phyloP scores from a whole-genome alignment of 495 filamentous ascomycete genomes.

The Podospora tetraspora region DNA sequence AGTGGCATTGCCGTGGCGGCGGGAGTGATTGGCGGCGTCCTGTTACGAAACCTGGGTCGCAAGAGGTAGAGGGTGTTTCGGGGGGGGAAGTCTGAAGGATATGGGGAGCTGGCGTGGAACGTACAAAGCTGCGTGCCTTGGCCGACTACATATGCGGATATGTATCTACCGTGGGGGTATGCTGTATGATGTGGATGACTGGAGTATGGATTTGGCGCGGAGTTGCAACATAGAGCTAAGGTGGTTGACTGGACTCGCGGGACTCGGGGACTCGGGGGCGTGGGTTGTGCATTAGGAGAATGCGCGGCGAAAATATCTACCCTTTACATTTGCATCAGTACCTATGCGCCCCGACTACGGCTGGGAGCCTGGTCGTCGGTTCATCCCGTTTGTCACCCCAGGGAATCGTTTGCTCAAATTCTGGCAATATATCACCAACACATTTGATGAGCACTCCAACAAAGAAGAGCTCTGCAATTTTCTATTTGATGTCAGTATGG shows the following conservation, averaged over 20 bases:
- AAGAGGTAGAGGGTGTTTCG: slow-evolving; percentile 25
- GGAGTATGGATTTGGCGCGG: background rate
- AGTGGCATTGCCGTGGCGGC: slow-evolving; percentile 89
- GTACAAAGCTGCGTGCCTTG: background rate
- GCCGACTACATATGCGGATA: background rate
- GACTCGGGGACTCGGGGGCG: background rate
- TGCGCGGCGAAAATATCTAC: background rate
- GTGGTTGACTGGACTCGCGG: background rate
- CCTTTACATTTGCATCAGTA: background rate
- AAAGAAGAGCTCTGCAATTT: background rate
- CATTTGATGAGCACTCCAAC: background rate
- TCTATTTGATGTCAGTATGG: background rate
- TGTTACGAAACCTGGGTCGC: slow-evolving; percentile 56
- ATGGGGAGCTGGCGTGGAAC: background rate
- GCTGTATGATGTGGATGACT: background rate
- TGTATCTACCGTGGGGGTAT: background rate
- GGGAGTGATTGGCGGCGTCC: slow-evolving; percentile 81
- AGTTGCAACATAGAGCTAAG: background rate
- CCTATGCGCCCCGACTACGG: background rate
- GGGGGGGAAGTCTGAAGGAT: background rate
- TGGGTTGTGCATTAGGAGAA: background rate
- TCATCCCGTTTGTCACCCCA: background rate
- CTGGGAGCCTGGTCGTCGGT: background rate
- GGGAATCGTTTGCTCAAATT: background rate
- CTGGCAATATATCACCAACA: background rate